Percentiles rank a stretch among this genome's conserved stretches.
These are phyloP conservation scores for Nakaseomyces glabratus DNA, from an alignment of 1,139 yeast species.

Conservation along the genomic window DNA sequence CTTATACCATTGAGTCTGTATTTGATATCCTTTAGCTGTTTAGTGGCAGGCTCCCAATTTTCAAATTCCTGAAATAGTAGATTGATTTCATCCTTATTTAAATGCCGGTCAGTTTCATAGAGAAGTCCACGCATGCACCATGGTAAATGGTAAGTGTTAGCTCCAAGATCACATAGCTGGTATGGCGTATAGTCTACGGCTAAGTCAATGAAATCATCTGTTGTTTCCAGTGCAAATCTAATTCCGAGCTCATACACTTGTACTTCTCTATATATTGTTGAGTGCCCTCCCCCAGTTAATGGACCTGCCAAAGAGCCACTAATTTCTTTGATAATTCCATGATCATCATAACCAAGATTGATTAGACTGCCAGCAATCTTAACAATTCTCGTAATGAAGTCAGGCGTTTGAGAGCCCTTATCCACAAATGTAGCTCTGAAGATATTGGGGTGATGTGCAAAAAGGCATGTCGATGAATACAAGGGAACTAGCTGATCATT, in stretches of 20 bases:
- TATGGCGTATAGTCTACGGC: conserved; percentile 54
- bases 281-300: conserved; percentile 90
- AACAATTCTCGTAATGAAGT: conserved; percentile 44
- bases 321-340: conserved; percentile 70
- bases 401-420: conserved; percentile 40
- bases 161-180: conserved; percentile 51
- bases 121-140: conserved; percentile 86
- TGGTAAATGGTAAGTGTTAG: conserved; percentile 79
- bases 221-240: conserved; percentile 66
- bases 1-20: conserved; percentile 69
- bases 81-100: conserved; percentile 47
- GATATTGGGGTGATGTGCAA: conserved; percentile 80
- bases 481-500: conserved; percentile 90
- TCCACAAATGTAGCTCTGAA: conserved; percentile 86
- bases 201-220: conserved; percentile 38
- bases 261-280: conserved; percentile 76
- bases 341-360: conserved; percentile 62
- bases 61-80: conserved; percentile 63
- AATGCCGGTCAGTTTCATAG: conserved; percentile 39
- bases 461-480: conserved; percentile 78
- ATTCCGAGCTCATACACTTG: conserved; percentile 77
- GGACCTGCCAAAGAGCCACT: conserved; percentile 82
- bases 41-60: conserved; percentile 77
- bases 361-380: conserved; percentile 44
- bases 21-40: conserved; percentile 71